A percentile compares a stretch with the other conserved stretches of the same genome.
Evolutionary conservation across 371 early-diverging fungal genomes (phyloP).

Genomic region (Syncephalastrum contaminatum): DNA sequence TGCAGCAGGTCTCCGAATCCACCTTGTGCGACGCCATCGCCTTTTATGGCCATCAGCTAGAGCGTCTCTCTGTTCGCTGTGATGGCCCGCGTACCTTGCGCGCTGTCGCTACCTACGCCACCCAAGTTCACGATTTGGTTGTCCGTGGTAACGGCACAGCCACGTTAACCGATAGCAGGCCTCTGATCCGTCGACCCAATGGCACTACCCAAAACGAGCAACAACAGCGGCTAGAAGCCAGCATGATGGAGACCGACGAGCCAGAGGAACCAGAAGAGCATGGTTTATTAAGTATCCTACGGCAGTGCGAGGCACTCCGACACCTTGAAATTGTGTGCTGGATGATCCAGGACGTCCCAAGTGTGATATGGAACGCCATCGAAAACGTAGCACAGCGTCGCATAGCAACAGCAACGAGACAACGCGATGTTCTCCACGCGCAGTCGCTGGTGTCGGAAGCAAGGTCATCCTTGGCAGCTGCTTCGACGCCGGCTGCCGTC

Average conservation of each 20-base stretch:
- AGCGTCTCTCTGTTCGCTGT: constrained; percentile 29
- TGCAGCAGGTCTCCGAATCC: constrained; percentile 37
- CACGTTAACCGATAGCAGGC: neutral
- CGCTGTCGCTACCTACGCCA: constrained; percentile 31
- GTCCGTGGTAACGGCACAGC: constrained; percentile 16
- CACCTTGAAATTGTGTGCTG: constrained; percentile 39
- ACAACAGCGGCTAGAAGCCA: too few species aligned
- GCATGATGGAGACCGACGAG: too few species aligned
- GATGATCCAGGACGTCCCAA: constrained; percentile 38
- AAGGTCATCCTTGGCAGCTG: too few species aligned
- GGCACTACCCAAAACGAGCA: too few species aligned
- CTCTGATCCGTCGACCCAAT: too few species aligned
- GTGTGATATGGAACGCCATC: constrained; percentile 23
- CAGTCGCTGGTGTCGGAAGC: too few species aligned
- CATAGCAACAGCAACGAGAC: neutral
- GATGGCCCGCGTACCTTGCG: constrained; percentile 25
- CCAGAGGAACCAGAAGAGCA: neutral
- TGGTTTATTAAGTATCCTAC: constrained; percentile 22
- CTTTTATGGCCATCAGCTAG: constrained; percentile 26
- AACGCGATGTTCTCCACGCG: too few species aligned
- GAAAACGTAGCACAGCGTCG: constrained; percentile 12
- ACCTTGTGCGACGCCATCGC: constrained; percentile 27
- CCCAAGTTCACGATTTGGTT: constrained; percentile 19
- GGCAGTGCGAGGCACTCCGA: constrained; percentile 21
- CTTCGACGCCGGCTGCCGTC: too few species aligned